Base-by-base conservation (phyloP, 805 yeast species). In the Lipomyces yamadae region DNA sequence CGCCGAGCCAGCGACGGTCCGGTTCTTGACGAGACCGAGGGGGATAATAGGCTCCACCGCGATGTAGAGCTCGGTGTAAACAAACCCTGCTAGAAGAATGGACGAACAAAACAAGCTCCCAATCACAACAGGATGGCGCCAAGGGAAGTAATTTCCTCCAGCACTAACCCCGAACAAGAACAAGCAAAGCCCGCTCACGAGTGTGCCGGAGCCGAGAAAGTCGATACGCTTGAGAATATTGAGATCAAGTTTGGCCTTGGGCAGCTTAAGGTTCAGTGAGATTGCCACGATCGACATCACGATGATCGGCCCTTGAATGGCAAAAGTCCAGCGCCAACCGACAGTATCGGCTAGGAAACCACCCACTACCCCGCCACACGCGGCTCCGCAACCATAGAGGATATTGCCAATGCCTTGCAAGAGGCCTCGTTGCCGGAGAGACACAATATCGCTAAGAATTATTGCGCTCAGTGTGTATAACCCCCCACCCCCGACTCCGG, bases 401-500 rank as follows among this genome's bases (percentile, higher is more conserved):
- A 92, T 81, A 76, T 92, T 92, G 39, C 89, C 89, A 58, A 89
- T 75, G 0, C 97, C 97, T 75, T 92, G 97, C 76, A 85, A 90
- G 37, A 90, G 75, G 0, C 96, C 97, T 66, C 97, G 81, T 52
- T 88, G 85, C 53, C 69, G 82, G 67, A 89, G 56, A 1, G 95
- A 87, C 34, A 92, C 87, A 58, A 91, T 79, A 76, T 92, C 97
- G 35, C 91, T 85, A 72, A 88, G 83, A 3, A 91, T 83, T 64
- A 91, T 88, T 7, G 96, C 88, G 18, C 90, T 84, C 71, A 91
- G 79, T 0, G 93, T 83, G 62, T 88, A 85, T 74, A 91, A 84
- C 0, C 97, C 97, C 4, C 96, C 94, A n/a, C 96, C 97, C 11
- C 97, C 97, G 64, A 89, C 83, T 18, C 97, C 97, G 34, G 95